Evolutionary conservation across 1,139 yeast genomes (phyloP), one percentile per base, ranked within the genome.

Genomic region (Lodderomyces margitis): DNA sequence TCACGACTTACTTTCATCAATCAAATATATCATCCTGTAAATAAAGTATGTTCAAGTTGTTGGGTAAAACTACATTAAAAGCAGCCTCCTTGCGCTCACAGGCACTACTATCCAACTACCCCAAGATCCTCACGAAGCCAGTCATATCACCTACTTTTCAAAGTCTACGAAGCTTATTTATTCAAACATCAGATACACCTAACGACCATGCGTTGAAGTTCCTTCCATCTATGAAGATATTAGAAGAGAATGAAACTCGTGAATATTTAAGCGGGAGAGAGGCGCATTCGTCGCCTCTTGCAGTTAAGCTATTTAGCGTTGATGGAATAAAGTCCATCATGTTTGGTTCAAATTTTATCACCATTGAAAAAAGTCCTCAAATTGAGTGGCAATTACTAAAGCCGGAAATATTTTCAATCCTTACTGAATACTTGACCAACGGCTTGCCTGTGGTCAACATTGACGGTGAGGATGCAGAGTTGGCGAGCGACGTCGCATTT

Each of bases 341-440:
- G 74, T 74, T 72, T 52, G 83, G 83, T 0, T 64, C 74, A 12
- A 73, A 78, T 52, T 92, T 92, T 59, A 80, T 92, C 45, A 92
- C 98, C 1, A 81, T 92, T 20, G 95, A 88, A 58, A 88, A 88
- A 62, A 68, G 68, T 31, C 56, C 65, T 32, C 69, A 70, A 10
- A 60, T 68, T 10, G 74, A 76, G 39, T 92, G 98, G 98, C 70
- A 83, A 41, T 66, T 86, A 28, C 69, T 92, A 40, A 87, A 91
- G 58, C 96, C 98, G 0, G 95, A 88, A 57, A 86, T 92, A 35
- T 87, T 89, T 56, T 80, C 92, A 20, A 75, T 89, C 14, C 66
- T 92, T 43, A 89, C 96, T 0, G 96, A 89, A 56, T 87, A 80
- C 53, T 67, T 92, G 49, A 82, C 88, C 5, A 79, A 87, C 39